A percentile compares a stretch with the other conserved stretches of the same genome.
Conservation (phyloP, 1,284 basidiomycete genomes). For the Moesziomyces aphidis region DNA sequence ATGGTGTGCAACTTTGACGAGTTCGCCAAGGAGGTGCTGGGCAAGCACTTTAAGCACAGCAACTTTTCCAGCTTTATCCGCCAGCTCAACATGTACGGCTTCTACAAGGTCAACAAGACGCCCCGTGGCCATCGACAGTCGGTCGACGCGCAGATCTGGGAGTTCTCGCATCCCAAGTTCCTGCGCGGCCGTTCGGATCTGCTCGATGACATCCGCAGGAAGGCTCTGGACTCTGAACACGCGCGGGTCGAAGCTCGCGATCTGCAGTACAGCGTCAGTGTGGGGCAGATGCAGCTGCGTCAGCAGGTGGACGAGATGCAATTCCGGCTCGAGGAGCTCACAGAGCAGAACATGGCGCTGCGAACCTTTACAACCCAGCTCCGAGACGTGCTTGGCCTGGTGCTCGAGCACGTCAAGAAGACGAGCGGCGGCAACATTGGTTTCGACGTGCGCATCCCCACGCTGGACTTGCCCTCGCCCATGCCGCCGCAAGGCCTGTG, state of each 20-base stretch:
- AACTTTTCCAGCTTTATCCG: constrained; percentile 90
- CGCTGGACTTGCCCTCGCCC: constrained; percentile 48
- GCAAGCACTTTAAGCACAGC: constrained; percentile 69
- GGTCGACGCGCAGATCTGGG: constrained; percentile 84
- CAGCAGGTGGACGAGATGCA: constrained; percentile 61
- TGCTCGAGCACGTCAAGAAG: constrained; percentile 54
- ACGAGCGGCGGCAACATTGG: constrained; percentile 54
- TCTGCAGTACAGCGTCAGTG: constrained; percentile 58
- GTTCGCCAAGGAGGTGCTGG: constrained; percentile 66
- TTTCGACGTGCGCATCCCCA: constrained; percentile 48
- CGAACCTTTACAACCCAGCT: constrained; percentile 47
- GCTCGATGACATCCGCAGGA: constrained; percentile 85
- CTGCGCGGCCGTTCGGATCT: constrained; percentile 82
- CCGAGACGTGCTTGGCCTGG: constrained; percentile 42
- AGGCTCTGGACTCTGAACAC: constrained; percentile 71
- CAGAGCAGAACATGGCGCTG: constrained; percentile 54
- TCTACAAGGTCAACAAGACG: constrained; percentile 73
- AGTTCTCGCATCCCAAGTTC: constrained; percentile 88
- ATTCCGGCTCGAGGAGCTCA: constrained; percentile 54
- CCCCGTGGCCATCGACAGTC: constrained; percentile 81
- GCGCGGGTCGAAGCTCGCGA: constrained; percentile 57
- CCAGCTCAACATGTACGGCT: constrained; percentile 81
- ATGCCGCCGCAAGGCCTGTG: constrained; percentile 48
- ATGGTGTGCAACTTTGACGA: constrained; percentile 65
- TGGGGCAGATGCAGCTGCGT: constrained; percentile 59